Base-by-base conservation (phyloP, 148 eudicot genomes). In the Nyssa sinensis region DNA sequence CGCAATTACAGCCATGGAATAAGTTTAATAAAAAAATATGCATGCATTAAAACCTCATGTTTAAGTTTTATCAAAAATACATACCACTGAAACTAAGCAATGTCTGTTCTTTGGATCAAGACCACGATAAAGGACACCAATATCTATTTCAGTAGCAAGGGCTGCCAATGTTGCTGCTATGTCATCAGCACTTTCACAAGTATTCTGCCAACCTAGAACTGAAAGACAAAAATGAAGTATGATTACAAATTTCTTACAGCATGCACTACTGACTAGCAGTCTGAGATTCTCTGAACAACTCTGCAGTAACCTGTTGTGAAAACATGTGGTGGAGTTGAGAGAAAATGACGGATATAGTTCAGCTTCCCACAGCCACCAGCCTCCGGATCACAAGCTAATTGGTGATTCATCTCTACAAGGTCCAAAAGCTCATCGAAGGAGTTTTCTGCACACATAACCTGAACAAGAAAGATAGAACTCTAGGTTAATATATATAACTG, bases 161-260 rank as follows among this genome's bases (percentile, higher is more conserved):
- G 97, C 82, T 31, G 85, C 84, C 84, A 94, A 77, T 59, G 98
- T 94, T 64, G 86, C 87, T 73, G 55, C 83, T 66, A 94, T 94
- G 82, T 94, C 96, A 49, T 87, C 91, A 64, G 84, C 87, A 71
- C 77, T 85, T 83, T 94, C 98, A 47, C 87, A 75, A 33, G 96
- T 87, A 58, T 84, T 92, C 83, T 94, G 97, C 98, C 97, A 95
- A 10, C 97, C 97, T 65, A 95, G 80, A 73, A 92, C 97, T 95
- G 81, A 86, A 84, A 81, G 64, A 68, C 49, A 73, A 1, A 80
- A 68, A 71, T 33, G n/a, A 75, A 32, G 34, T 25, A 12, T 13
- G 28, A 76, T 17, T 24, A 16, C n/a, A 33, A 73, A 28, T 37
- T 25, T 39, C 58, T 65, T 65, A 57, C 62, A 67, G 62, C 5